A percentile compares a stretch with the other conserved stretches of the same genome.
Evolutionary conservation across 768 basidiomycete genomes (phyloP).

Genomic region (Phaffia tasmanica): DNA sequence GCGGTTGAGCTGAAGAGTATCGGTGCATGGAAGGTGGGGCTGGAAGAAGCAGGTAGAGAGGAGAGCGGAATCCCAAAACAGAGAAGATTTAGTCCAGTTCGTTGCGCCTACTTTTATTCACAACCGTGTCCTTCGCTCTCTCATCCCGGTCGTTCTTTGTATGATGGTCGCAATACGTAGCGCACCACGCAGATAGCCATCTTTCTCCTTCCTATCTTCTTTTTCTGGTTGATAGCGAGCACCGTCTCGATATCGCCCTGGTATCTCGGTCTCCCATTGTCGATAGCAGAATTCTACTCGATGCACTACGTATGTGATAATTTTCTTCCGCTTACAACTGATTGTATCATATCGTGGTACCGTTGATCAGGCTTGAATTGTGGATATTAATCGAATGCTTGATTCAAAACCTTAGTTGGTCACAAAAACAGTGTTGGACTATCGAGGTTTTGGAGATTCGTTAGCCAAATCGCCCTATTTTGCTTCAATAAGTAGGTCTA

Average conservation of each 20-base stretch:
- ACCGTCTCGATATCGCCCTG: slow-evolving; percentile 74
- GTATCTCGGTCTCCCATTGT: slow-evolving; percentile 76
- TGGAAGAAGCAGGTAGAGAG: slow-evolving; percentile 75
- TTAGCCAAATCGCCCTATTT: slow-evolving; percentile 86
- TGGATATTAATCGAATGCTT: not conserved
- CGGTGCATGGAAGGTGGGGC: slow-evolving; percentile 75
- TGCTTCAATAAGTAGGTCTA: slow-evolving; percentile 52
- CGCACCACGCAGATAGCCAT: slow-evolving; percentile 71
- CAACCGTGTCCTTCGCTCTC: too few relatives aligned
- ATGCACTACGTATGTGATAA: slow-evolving; percentile 74
- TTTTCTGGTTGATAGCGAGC: slow-evolving; percentile 71
- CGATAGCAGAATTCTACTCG: slow-evolving; percentile 73
- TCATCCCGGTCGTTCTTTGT: not conserved
- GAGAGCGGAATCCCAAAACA: slow-evolving; percentile 59
- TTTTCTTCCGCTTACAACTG: not conserved
- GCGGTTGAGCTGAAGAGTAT: slow-evolving; percentile 83
- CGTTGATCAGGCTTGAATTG: too few relatives aligned
- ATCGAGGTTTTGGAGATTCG: slow-evolving; percentile 66
- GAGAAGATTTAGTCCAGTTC: slow-evolving; percentile 60
- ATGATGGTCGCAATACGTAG: slow-evolving; percentile 37
- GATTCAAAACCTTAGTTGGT: slow-evolving; percentile 48
- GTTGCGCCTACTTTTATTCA: slow-evolving; percentile 26
- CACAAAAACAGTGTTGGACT: slow-evolving; percentile 72
- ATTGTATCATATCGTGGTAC: not conserved
- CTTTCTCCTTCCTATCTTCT: slow-evolving; percentile 63